Evolutionary conservation across 352 stramenopile species (phyloP).

Genomic region (Peronospora belbahrii): DNA sequence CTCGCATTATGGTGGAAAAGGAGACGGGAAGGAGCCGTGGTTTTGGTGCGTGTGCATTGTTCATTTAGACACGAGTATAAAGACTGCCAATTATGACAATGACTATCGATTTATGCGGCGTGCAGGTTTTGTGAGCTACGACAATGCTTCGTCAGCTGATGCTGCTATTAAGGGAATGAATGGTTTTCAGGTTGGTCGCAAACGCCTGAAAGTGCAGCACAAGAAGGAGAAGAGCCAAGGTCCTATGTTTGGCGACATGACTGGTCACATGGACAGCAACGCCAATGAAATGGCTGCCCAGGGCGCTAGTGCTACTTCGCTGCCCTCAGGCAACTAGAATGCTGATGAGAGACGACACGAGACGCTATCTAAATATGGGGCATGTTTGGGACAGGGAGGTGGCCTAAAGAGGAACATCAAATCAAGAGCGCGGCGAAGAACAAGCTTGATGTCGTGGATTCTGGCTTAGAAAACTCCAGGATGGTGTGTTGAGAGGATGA

Average conservation of each 20-base stretch:
- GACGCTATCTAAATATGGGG: slow-evolving; percentile 33
- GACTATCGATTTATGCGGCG: slow-evolving; percentile 2
- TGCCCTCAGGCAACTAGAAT: slow-evolving; percentile 34
- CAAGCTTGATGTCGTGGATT: slow-evolving; percentile 14
- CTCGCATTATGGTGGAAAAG: slow-evolving; percentile 95
- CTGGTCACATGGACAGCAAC: slow-evolving; percentile 44
- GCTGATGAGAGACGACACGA: slow-evolving; percentile 13
- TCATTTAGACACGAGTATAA: not conserved
- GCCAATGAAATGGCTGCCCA: slow-evolving; percentile 37
- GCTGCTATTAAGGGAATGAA: slow-evolving; percentile 94
- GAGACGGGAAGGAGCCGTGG: slow-evolving; percentile 91
- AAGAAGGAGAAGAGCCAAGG: slow-evolving; percentile 86
- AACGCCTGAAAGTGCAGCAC: slow-evolving; percentile 95
- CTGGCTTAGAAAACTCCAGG: slow-evolving; percentile 4
- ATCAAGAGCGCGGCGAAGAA: slow-evolving; percentile 12
- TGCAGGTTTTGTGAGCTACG: slow-evolving; percentile 95
- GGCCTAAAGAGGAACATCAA: slow-evolving; percentile 13
- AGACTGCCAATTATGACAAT: not conserved
- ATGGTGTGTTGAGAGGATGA: slow-evolving; percentile 8
- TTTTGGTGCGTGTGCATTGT: slow-evolving; percentile 61
- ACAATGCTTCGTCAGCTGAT: slow-evolving; percentile 87
- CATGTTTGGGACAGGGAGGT: slow-evolving; percentile 24
- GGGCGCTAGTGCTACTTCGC: slow-evolving; percentile 24
- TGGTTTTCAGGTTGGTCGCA: slow-evolving; percentile 93
- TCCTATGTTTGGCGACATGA: slow-evolving; percentile 63